These are phyloP conservation scores for Gyromitra esculenta DNA, from an alignment of 2,329 filamentous ascomycete species.

Conservation along the genomic window DNA sequence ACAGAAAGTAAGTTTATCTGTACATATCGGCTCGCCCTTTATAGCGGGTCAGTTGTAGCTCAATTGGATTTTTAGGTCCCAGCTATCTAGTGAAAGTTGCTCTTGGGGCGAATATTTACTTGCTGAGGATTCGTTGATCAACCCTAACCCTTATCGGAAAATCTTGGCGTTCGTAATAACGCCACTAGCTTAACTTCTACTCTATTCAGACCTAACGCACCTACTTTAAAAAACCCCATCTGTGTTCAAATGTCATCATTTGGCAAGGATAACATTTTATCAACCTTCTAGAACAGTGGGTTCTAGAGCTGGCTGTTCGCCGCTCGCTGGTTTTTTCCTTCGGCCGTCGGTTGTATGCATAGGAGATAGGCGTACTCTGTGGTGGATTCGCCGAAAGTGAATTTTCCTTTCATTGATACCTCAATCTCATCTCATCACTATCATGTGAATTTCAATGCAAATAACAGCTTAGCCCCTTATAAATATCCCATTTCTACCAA, in stretches of 20 bases:
- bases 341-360: neutral
- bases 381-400: neutral
- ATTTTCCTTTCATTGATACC: too few relatives aligned
- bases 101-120: too few relatives aligned
- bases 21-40: too few relatives aligned
- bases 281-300: neutral
- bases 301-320: neutral
- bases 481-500: neutral
- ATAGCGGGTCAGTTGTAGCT: too few relatives aligned
- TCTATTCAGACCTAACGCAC: too few relatives aligned
- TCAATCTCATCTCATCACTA: neutral
- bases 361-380: neutral
- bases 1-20: too few relatives aligned
- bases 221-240: too few relatives aligned
- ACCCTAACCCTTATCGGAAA: neutral
- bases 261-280: neutral
- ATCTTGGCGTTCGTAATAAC: neutral
- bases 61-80: too few relatives aligned
- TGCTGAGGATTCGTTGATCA: neutral
- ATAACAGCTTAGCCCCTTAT: neutral
- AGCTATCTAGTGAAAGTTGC: too few relatives aligned
- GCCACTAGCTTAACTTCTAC: neutral
- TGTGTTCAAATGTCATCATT: too few relatives aligned
- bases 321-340: neutral
- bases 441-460: neutral